Percentiles rank a stretch among this genome's conserved stretches.
phyloP scores from a whole-genome alignment of 768 basidiomycete species.

The Xerocomellus intermedius region DNA sequence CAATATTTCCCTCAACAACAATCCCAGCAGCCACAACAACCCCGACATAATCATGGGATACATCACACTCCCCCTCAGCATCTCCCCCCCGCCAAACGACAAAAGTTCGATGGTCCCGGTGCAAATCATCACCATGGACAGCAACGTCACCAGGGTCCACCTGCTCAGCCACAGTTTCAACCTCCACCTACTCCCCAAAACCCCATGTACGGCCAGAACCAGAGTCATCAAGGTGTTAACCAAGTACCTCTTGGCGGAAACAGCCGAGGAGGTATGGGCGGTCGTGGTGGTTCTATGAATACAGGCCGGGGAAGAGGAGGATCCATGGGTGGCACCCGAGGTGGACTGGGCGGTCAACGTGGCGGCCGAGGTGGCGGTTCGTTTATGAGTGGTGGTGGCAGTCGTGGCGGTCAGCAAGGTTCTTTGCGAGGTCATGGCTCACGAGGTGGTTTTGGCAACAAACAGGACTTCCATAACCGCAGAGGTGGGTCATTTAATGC shows the following conservation, averaged over 20 bases:
- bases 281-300: slow-evolving; percentile 38
- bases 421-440: slow-evolving; percentile 62
- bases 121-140: slow-evolving; percentile 42
- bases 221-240: slow-evolving; percentile 44
- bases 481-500: slow-evolving; percentile 62
- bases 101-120: slow-evolving; percentile 80
- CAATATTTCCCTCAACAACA: slow-evolving; percentile 41
- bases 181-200: slow-evolving; percentile 30
- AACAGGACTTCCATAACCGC: slow-evolving; percentile 62
- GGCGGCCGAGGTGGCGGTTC: slow-evolving; percentile 40
- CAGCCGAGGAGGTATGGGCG: slow-evolving; percentile 46
- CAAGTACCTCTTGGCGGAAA: slow-evolving; percentile 41
- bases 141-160: slow-evolving; percentile 44
- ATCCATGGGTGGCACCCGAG: slow-evolving; percentile 43
- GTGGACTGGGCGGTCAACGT: slow-evolving; percentile 43
- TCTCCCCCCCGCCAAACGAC: slow-evolving; percentile 89
- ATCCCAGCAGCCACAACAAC: slow-evolving; percentile 40
- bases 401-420: slow-evolving; percentile 48
- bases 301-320: slow-evolving; percentile 47
- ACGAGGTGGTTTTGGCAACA: slow-evolving; percentile 61
- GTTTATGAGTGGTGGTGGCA: slow-evolving; percentile 36
- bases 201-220: slow-evolving; percentile 32
- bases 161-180: slow-evolving; percentile 63
- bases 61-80: slow-evolving; percentile 75
- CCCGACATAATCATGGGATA: slow-evolving; percentile 45